Conservation (phyloP, 805 yeast genomes). For the Wickerhamomyces canadensis region DNA sequence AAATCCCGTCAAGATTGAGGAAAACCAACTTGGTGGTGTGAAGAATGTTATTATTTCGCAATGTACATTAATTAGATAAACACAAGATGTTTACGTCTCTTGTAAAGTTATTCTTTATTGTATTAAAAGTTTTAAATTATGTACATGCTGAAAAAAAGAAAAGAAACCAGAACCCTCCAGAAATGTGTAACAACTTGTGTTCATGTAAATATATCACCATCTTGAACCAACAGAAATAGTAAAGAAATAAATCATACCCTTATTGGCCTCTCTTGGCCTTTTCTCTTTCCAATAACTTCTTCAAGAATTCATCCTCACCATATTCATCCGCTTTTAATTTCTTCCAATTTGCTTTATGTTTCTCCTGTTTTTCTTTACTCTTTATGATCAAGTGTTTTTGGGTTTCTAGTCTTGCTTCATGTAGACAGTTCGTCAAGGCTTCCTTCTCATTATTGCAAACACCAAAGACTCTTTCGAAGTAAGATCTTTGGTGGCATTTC, state of each 20-base stretch:
- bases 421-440: conserved; percentile 73
- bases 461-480: conserved; percentile 68
- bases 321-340: conserved; percentile 68
- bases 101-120: background rate
- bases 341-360: conserved; percentile 51
- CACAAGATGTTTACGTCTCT: background rate
- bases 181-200: background rate
- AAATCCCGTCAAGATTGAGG: conserved; percentile 88
- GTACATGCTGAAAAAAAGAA: background rate
- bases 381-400: conserved; percentile 48
- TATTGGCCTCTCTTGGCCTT: conserved; percentile 29
- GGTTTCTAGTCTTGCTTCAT: conserved; percentile 62
- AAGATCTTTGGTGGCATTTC: conserved; percentile 74
- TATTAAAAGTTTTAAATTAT: background rate
- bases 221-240: background rate
- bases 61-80: background rate
- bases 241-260: background rate
- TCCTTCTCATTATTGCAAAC: conserved; percentile 80
- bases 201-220: background rate
- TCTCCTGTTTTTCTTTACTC: conserved; percentile 52
- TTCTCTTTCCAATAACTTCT: conserved; percentile 56
- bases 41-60: background rate
- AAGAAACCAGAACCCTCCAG: too few species aligned
- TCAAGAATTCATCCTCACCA: conserved; percentile 69
- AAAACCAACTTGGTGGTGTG: too few species aligned